A percentile compares a stretch with the other conserved stretches of the same genome.
Evolutionary conservation across 1,139 yeast species (phyloP).

Genomic region (Nematodospora anomalae): DNA sequence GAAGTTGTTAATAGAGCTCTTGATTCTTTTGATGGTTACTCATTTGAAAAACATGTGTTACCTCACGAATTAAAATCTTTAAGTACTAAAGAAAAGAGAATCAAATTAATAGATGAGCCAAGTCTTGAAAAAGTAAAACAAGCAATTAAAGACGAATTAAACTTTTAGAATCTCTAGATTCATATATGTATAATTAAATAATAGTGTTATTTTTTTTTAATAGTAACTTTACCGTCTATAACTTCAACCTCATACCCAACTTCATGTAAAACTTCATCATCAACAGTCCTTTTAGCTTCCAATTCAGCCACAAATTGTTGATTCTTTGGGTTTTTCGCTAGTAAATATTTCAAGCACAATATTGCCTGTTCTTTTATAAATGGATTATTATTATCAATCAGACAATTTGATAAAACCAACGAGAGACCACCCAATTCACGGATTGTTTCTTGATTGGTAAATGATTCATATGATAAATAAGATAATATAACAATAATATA

Average conservation of each 20-base stretch:
- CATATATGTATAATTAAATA: neutral
- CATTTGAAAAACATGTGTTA: constrained; percentile 83
- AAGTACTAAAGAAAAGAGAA: constrained; percentile 70
- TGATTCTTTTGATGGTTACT: constrained; percentile 62
- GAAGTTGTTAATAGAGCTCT: constrained; percentile 91
- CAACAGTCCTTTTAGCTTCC: constrained; percentile 38
- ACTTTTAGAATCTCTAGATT: constrained; percentile 10
- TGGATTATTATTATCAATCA: constrained; percentile 86
- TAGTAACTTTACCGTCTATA: constrained; percentile 35
- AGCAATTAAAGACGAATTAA: constrained; percentile 69
- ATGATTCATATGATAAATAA: constrained; percentile 51
- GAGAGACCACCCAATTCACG: constrained; percentile 70
- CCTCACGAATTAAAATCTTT: constrained; percentile 84
- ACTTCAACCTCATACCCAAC: constrained; percentile 43
- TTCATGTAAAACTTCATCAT: constrained; percentile 35
- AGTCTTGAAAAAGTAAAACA: constrained; percentile 71
- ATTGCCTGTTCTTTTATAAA: constrained; percentile 84
- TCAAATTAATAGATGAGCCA: constrained; percentile 71
- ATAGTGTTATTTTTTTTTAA: constrained; percentile 15
- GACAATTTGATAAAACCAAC: constrained; percentile 74
- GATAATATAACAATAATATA: constrained; percentile 62
- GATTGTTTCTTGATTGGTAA: constrained; percentile 62
- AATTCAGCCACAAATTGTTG: constrained; percentile 67
- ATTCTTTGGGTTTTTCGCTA: constrained; percentile 63
- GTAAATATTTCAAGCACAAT: constrained; percentile 67